These are phyloP conservation scores for Sesbania bispinosa DNA, from an alignment of 306 rosid genomes.

Conservation along the genomic window DNA sequence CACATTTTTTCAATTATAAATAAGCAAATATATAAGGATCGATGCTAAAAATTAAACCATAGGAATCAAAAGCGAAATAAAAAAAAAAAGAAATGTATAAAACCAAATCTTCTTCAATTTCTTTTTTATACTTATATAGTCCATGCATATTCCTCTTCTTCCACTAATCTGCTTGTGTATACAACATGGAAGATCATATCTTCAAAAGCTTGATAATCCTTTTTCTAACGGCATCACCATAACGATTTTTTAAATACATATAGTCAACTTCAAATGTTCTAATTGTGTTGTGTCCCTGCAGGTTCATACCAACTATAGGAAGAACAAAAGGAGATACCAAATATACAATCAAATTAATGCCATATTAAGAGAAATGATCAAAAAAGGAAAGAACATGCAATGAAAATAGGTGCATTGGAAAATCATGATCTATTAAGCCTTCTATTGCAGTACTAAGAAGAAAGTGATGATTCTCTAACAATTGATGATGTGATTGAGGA, in stretches of 20 bases:
- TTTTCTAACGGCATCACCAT: too few relatives aligned
- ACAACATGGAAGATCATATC: conserved; percentile 28
- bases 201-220: conserved; percentile 11
- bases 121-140: too few relatives aligned
- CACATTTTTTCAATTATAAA: too few relatives aligned
- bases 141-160: neutral
- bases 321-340: conserved; percentile 34
- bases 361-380: conserved; percentile 33
- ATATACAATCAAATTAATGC: conserved; percentile 33
- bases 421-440: conserved; percentile 38
- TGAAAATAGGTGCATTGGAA: conserved; percentile 19
- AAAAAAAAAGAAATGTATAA: too few relatives aligned
- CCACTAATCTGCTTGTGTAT: neutral
- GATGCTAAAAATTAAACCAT: too few relatives aligned
- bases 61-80: too few relatives aligned
- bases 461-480: conserved; percentile 24
- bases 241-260: too few relatives aligned
- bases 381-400: conserved; percentile 25
- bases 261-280: too few relatives aligned
- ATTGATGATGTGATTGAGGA: conserved; percentile 51
- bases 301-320: conserved; percentile 46
- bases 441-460: conserved; percentile 25
- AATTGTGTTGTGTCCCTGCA: neutral
- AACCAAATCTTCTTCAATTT: too few relatives aligned
- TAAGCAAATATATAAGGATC: too few relatives aligned